Evolutionary conservation across 148 eudicot species (phyloP).

Genomic region (Silene conica): DNA sequence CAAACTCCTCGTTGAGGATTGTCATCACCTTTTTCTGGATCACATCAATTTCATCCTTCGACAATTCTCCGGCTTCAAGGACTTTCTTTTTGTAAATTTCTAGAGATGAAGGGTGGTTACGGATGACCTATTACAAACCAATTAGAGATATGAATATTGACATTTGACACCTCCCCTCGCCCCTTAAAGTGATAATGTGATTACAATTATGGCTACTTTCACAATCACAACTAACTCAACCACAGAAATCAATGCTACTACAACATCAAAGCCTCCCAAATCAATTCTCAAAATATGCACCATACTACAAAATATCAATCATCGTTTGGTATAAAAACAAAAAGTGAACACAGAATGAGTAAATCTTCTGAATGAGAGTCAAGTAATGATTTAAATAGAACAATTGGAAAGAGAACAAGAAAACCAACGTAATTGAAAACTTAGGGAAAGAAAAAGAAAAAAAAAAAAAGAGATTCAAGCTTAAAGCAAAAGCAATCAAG

Average conservation of each 20-base stretch:
- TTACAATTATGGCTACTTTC: neutral
- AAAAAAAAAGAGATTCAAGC: neutral
- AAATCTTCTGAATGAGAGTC: neutral
- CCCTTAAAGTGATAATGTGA: neutral
- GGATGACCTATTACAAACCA: slow-evolving; percentile 48
- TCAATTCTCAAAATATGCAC: neutral
- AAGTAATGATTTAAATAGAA: neutral
- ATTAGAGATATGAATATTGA: neutral
- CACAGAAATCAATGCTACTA: neutral
- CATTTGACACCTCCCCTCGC: too few relatives aligned
- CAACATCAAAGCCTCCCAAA: neutral
- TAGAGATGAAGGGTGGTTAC: slow-evolving; percentile 75
- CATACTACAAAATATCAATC: neutral
- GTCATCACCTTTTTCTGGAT: slow-evolving; percentile 60
- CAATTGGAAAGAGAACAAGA: neutral
- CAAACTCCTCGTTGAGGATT: slow-evolving; percentile 81
- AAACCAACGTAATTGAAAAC: neutral
- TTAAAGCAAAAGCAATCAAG: neutral
- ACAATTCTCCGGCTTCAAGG: slow-evolving; percentile 59
- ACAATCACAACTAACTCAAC: neutral
- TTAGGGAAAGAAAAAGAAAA: neutral
- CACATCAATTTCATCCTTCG: slow-evolving; percentile 66
- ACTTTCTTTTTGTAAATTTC: slow-evolving; percentile 77
- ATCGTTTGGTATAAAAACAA: neutral
- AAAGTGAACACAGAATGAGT: neutral